A percentile compares a stretch with the other conserved stretches of the same genome.
Evolutionary conservation across 2,329 filamentous ascomycete genomes (phyloP).

Genomic region (Aspergillus calidoustus): DNA sequence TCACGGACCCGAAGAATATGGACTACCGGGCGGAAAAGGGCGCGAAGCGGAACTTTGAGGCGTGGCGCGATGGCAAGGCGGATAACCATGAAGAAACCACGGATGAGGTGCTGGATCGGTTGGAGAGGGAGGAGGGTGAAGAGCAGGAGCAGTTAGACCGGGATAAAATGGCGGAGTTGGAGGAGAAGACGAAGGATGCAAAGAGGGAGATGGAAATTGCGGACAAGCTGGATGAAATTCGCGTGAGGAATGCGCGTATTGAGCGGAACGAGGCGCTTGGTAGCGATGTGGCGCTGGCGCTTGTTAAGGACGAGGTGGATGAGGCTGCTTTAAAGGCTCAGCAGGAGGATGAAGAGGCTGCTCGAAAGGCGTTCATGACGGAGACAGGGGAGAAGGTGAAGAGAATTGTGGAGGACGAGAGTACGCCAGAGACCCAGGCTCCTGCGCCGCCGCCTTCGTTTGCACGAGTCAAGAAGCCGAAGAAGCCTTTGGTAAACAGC

Average conservation of each 20-base stretch:
- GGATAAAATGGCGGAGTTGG: slow-evolving; percentile 93
- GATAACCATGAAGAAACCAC: slow-evolving; percentile 74
- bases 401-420: slow-evolving; percentile 57
- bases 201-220: slow-evolving; percentile 96
- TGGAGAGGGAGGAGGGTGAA: slow-evolving; percentile 75
- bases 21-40: slow-evolving; percentile 83
- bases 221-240: slow-evolving; percentile 92
- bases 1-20: slow-evolving; percentile 92
- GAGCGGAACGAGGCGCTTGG: slow-evolving; percentile 74
- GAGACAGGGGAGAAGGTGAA: slow-evolving; percentile 60
- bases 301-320: slow-evolving; percentile 61
- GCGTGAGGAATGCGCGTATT: slow-evolving; percentile 85
- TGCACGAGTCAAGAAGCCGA: slow-evolving; percentile 79
- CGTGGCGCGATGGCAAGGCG: slow-evolving; percentile 72
- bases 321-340: slow-evolving; percentile 70
- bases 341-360: slow-evolving; percentile 80
- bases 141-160: slow-evolving; percentile 70
- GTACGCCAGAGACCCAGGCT: slow-evolving; percentile 34
- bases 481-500: slow-evolving; percentile 76
- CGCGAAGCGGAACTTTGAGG: slow-evolving; percentile 90
- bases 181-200: slow-evolving; percentile 90
- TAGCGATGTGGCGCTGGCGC: slow-evolving; percentile 58
- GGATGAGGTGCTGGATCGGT: slow-evolving; percentile 80
- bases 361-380: slow-evolving; percentile 74
- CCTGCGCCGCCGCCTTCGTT: slow-evolving; percentile 63